Percentiles rank a stretch among this genome's conserved stretches.
These are phyloP conservation scores for Fusarium sp. DNA, from an alignment of 2,329 filamentous ascomycete genomes.

Conservation along the genomic window DNA sequence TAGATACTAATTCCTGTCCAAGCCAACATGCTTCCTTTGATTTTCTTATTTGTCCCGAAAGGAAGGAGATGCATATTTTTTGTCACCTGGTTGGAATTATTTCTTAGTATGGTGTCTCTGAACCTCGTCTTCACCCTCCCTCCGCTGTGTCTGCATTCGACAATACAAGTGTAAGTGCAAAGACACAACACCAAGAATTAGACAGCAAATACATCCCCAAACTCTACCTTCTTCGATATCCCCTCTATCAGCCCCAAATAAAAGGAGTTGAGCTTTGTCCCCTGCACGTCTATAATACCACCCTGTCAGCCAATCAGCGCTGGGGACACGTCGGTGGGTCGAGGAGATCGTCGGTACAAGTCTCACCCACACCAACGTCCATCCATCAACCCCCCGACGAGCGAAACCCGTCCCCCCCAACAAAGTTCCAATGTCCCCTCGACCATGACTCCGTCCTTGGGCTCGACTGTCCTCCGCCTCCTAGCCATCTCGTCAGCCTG, in stretches of 20 bases:
- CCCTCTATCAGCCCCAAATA: background rate
- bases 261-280: background rate
- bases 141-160: background rate
- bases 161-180: background rate
- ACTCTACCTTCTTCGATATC: background rate
- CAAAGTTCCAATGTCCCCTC: conserved; percentile 25
- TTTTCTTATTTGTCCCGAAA: background rate
- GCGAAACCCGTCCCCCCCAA: background rate
- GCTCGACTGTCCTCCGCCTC: conserved; percentile 16
- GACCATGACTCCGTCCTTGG: conserved; percentile 34
- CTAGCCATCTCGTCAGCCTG: conserved; percentile 18
- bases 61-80: background rate
- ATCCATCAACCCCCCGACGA: background rate
- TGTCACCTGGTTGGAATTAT: background rate
- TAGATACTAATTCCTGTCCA: background rate
- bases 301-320: conserved; percentile 1
- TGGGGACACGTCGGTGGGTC: background rate
- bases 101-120: background rate
- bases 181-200: background rate
- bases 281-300: background rate
- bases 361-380: background rate
- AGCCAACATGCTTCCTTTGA: background rate
- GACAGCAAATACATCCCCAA: background rate
- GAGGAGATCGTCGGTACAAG: background rate
- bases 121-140: background rate